Base-by-base conservation (phyloP, 202 grass and related monocot species). In the Schoenoplectus triqueter region DNA sequence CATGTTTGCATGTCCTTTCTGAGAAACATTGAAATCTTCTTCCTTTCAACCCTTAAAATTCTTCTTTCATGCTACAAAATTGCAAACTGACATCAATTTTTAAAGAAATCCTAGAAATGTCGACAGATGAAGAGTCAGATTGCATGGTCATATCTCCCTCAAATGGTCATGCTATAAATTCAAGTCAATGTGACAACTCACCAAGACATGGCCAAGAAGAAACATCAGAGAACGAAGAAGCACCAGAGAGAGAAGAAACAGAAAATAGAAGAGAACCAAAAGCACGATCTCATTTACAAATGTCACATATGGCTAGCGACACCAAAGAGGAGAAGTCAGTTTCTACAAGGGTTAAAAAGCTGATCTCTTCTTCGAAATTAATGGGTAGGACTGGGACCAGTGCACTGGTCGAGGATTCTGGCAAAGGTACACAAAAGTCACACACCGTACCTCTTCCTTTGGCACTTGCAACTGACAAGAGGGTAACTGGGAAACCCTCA, bases 31-130 rank as follows among this genome's bases (percentile, higher is more conserved):
- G 11, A 83, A 83, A 83, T 5, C 22, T 48, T 54, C 80, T 52
- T 70, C 50, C 21, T 50, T 15, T 48, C 14, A 65, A 61, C 45
- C 57, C 61, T 64, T 48, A 17, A 52, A 75, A 22, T 44, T 80
- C 14, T 55, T 64, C 47, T 80, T 21, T 59, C 61, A 19, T 67
- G 56, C 76, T 66, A 86, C 49, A 67, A 86, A 78, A 80, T 80
- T 51, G 69, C 49, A 69, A 64, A 87, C 64, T 64, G 61, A 82
- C 59, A 67, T 45, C 79, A 50, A 13, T 75, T 6, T 22, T 83
- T 87, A 93, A 95, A 88, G 89, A 98, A 82, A 76, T 85, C 81
- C 69, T 64, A 79, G 85, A 92, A 84, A 89, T 89, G 10, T 88
- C 88, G 60, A 91, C 84, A 11, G 88, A 92, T 22, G 86, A 92